Evolutionary conservation across 495 filamentous ascomycete genomes (phyloP).

Genomic region (Margaritispora aquatica): DNA sequence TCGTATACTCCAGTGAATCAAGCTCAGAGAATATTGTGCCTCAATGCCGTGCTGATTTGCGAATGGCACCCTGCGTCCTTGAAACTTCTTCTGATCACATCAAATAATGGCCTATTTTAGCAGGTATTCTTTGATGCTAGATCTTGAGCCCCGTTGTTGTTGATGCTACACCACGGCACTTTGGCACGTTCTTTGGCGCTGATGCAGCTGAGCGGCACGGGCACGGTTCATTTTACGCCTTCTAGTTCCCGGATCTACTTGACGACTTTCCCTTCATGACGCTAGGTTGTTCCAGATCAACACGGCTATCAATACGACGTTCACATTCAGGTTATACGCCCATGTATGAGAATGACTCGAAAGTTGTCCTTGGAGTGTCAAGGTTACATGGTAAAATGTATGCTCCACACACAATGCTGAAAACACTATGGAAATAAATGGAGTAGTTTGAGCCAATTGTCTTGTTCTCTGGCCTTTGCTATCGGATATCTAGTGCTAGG

Average conservation of each 20-base stretch:
- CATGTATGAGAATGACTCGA: no score
- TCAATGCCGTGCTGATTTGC: background rate
- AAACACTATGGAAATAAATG: no score
- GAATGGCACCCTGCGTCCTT: background rate
- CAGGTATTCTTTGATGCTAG: background rate
- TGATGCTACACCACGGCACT: background rate
- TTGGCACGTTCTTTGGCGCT: background rate
- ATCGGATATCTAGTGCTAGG: no score
- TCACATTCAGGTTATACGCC: background rate
- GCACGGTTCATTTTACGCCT: background rate
- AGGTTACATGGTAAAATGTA: no score
- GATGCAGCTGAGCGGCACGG: background rate
- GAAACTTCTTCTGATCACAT: background rate
- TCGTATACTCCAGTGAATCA: background rate
- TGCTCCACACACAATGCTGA: no score
- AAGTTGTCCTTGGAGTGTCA: no score
- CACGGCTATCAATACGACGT: background rate
- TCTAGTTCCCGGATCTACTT: background rate
- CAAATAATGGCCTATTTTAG: background rate
- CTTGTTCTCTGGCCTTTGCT: no score
- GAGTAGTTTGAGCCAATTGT: no score
- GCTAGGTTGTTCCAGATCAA: background rate
- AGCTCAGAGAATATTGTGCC: no score
- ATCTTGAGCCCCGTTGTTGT: background rate
- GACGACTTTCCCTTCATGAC: background rate